Conservation (phyloP, 2,329 filamentous ascomycete species). For the Paecilomyces variotii region DNA sequence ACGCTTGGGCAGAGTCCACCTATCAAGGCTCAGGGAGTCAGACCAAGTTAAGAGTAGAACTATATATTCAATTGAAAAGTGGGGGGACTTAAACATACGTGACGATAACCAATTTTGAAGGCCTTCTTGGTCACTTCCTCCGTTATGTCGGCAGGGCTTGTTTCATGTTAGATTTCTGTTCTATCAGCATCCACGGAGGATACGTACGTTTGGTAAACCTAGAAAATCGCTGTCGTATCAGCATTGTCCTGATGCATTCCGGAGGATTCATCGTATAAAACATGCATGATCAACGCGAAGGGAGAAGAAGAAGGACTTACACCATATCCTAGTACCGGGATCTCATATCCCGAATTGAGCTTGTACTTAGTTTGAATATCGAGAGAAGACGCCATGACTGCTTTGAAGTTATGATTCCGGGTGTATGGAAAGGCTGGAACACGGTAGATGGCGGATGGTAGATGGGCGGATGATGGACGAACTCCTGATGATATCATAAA, state of each 20-base stretch:
- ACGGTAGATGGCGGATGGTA: background rate
- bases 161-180: constrained; percentile 20
- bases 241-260: background rate
- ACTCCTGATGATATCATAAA: background rate
- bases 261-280: background rate
- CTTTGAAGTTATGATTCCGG: background rate
- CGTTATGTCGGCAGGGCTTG: constrained; percentile 44
- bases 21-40: constrained; percentile 11
- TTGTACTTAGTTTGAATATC: constrained; percentile 35
- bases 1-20: constrained; percentile 52
- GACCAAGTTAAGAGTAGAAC: background rate
- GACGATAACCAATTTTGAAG: constrained; percentile 48
- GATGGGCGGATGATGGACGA: background rate
- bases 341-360: constrained; percentile 54
- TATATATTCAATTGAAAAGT: background rate
- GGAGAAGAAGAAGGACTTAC: constrained; percentile 27
- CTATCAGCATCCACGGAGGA: background rate
- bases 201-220: constrained; percentile 36
- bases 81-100: constrained; percentile 33
- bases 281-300: background rate
- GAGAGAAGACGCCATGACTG: constrained; percentile 10
- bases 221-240: background rate
- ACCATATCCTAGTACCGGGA: constrained; percentile 53
- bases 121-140: constrained; percentile 52
- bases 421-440: background rate